Base-by-base conservation (phyloP, 495 filamentous ascomycete species). In the Bacidia rubella region DNA sequence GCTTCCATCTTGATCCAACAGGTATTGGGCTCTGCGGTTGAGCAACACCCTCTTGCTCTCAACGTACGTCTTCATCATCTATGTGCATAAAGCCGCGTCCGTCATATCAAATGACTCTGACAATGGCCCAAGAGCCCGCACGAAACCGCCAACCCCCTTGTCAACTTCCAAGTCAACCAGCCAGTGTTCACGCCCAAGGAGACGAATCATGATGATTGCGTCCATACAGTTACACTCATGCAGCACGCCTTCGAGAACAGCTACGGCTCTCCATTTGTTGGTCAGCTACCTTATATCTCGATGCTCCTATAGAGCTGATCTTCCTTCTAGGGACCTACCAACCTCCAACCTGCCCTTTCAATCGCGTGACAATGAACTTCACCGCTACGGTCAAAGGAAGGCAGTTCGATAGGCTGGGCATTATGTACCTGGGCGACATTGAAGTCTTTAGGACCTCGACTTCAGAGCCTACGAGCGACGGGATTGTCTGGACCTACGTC, bases 391-490 rank as follows among this genome's bases (percentile, higher is more conserved):
- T 82, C 2, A 65, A 70, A 53, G 88, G 89, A 0, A 70, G 76
- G 2, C 87, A 95, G 57, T 95, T 76, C 67, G 89, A 95, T 60
- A 71, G 88, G 5, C 70, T 95, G 10, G 87, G 80, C 3, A 62
- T 84, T 17, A 81, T 94, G 75, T 94, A 85, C 57, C 70, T 94
- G 47, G 83, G 81, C 15, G 85, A 90, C 63, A 77, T 77, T 19
- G 89, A 94, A 63, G 73, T 95, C 2, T 92, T 83, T 70, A 72
- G 89, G 22, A 93, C 89, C 2, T 90, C 86, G 11, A 95, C 89
- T 3, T 87, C 87, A 0, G 85, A 95, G 66, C 89, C 89, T 2
- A 86, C 78, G 0, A 47, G 59, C 1, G 71, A 74, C 42, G 87
- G 88, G 1, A 90, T 93, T 47, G 57, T 72, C 4, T 81, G 74